These are phyloP conservation scores for Nicotiana attenuata DNA, from an alignment of 257 asterid genomes.

Conservation along the genomic window DNA sequence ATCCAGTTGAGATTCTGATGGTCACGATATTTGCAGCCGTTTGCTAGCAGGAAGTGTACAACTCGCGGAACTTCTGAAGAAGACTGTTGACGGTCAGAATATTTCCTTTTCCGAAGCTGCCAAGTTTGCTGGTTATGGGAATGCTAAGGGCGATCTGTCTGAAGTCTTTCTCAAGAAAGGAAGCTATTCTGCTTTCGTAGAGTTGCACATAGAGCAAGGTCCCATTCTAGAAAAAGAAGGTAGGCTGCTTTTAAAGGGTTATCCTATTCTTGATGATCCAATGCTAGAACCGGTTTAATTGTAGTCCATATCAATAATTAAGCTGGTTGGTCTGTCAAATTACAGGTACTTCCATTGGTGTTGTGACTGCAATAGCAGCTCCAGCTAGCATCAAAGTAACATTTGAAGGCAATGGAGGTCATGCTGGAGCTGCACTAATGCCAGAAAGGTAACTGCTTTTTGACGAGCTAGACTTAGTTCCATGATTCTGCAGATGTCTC, in stretches of 20 bases:
- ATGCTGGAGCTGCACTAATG: slow-evolving; percentile 96
- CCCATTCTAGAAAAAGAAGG: slow-evolving; percentile 97
- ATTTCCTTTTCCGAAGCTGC: slow-evolving; percentile 71
- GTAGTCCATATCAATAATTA: background rate
- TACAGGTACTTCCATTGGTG: slow-evolving; percentile 63
- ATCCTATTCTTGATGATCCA: background rate
- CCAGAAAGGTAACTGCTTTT: slow-evolving; percentile 50
- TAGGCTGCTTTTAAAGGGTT: slow-evolving; percentile 11
- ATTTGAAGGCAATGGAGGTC: slow-evolving; percentile 94
- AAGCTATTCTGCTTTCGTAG: slow-evolving; percentile 71
- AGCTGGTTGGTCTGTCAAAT: slow-evolving; percentile 7
- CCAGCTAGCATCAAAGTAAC: slow-evolving; percentile 95
- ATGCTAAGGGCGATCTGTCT: slow-evolving; percentile 39
- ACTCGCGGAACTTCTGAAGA: slow-evolving; percentile 55
- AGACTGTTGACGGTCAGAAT: slow-evolving; percentile 57
- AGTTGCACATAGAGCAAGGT: slow-evolving; percentile 98
- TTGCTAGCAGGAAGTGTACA: slow-evolving; percentile 74
- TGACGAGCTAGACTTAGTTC: background rate
- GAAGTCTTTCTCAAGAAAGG: slow-evolving; percentile 62
- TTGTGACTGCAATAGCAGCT: slow-evolving; percentile 97
- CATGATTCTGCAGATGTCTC: background rate
- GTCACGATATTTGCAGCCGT: slow-evolving; percentile 58
- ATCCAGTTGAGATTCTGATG: slow-evolving; percentile 19
- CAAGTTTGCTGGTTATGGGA: slow-evolving; percentile 57
- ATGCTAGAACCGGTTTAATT: background rate